A percentile compares a stretch with the other conserved stretches of the same genome.
Conservation (phyloP, 208 protist genomes). For the Vickermania spadyakhi region DNA sequence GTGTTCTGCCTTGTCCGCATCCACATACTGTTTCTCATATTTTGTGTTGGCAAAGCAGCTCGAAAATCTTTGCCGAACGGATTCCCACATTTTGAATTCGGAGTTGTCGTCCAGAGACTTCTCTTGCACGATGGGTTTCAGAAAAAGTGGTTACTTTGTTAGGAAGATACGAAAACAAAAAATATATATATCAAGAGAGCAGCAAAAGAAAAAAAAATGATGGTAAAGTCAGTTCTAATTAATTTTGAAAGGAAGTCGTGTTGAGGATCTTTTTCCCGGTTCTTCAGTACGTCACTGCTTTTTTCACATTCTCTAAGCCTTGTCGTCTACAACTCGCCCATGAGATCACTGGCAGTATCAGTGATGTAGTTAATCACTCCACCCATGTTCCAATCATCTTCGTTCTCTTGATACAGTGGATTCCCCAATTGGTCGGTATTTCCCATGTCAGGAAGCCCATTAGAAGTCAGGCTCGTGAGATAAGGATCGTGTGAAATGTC, state of each 20-base stretch:
- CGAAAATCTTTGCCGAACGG: background rate
- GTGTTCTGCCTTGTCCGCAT: slow-evolving; percentile 47
- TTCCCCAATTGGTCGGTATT: no score
- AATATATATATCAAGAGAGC: background rate
- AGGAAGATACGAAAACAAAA: background rate
- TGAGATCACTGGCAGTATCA: slow-evolving; percentile 41
- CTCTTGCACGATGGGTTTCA: no score
- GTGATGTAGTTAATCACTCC: slow-evolving; percentile 38
- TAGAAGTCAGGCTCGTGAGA: no score
- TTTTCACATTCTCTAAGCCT: no score
- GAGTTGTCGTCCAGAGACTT: no score
- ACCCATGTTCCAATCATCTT: slow-evolving; percentile 48
- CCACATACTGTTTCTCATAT: slow-evolving; percentile 77
- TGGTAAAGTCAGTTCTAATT: no score
- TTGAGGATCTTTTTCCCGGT: no score
- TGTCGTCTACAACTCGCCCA: slow-evolving; percentile 57
- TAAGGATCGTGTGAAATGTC: no score
- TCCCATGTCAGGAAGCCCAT: no score
- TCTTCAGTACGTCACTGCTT: no score
- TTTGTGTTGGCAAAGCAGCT: slow-evolving; percentile 45
- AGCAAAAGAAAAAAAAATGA: background rate
- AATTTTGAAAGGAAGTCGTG: no score
- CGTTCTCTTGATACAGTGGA: slow-evolving; percentile 22
- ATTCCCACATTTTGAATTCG: background rate
- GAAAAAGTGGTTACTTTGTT: no score